Percentiles rank a stretch among this genome's conserved stretches.
Conservation (phyloP, 225 moss, liverwort and hornwort genomes). For the Marchantia polymorpha region DNA sequence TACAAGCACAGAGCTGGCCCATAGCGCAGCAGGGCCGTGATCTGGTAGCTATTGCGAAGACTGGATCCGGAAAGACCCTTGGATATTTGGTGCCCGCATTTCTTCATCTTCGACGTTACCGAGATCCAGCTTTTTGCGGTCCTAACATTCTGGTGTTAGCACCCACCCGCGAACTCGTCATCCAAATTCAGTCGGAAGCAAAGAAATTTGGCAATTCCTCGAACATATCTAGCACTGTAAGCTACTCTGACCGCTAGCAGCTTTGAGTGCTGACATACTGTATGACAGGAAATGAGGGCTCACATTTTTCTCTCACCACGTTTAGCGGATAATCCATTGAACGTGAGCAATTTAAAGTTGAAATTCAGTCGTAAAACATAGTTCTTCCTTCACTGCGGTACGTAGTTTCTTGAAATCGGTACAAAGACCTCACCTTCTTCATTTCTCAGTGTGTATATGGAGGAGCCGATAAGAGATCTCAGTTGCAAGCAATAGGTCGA, state of each 20-base stretch:
- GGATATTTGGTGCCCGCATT: constrained; percentile 70
- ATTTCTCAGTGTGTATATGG: constrained; percentile 56
- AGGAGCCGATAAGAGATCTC: constrained; percentile 63
- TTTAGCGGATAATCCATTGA: too few relatives aligned
- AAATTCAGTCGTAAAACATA: too few relatives aligned
- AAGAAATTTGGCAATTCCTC: constrained; percentile 73
- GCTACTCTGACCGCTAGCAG: background rate
- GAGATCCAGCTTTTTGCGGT: constrained; percentile 44
- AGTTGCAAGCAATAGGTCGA: constrained; percentile 57
- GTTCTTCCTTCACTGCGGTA: too few relatives aligned
- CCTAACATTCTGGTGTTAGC: constrained; percentile 63
- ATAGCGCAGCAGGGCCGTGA: constrained; percentile 70
- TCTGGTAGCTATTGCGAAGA: constrained; percentile 70
- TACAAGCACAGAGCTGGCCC: constrained; percentile 82
- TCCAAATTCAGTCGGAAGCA: constrained; percentile 69
- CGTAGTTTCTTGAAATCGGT: too few relatives aligned
- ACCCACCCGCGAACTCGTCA: constrained; percentile 67
- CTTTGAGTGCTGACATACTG: too few relatives aligned
- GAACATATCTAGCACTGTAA: constrained; percentile 64
- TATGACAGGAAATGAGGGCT: too few relatives aligned
- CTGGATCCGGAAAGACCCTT: constrained; percentile 70
- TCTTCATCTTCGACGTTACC: constrained; percentile 51
- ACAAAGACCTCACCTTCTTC: background rate
- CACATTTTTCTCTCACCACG: too few relatives aligned
- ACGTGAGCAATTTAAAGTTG: too few relatives aligned